Base-by-base conservation (phyloP, 2,329 filamentous ascomycete species). In the Nectriaceae sp. region DNA sequence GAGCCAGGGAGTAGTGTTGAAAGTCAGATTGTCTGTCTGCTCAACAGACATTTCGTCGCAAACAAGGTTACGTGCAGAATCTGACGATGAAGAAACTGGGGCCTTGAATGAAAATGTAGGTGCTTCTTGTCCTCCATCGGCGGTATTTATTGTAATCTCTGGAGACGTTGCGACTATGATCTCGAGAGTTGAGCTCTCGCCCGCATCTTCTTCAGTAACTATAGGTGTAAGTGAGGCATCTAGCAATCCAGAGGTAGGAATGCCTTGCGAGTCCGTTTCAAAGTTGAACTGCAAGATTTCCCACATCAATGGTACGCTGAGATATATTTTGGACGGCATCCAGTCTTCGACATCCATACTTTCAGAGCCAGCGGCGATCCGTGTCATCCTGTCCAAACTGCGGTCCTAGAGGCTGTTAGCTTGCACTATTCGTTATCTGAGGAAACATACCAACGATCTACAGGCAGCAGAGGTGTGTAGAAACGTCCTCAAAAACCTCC, bases 241-340 rank as follows among this genome's bases (percentile, higher is more conserved):
- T 2, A 78, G 64, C 3, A 79, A 61, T 3, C 73, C 70, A 3
- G 68, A 64, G 0, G 62, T 62, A 1, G 71, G 63, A 2, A 64
- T 61, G 11, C 71, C 68, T 5, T 66, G 66, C 1, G 67, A 60
- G 16, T 71, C 67, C 0, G 69, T 62, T 6, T 65, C 65, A 22
- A 66, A 76, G 55, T 73, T 76, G 56, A 78, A 73, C 45, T 77
- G 74, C 4, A 79, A 59, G 10, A 78, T 73, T 31, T 77, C 73
- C 76, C 76, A 79, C 76, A 79, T 78, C 4, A 79, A 56, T 2
- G 75, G 74, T 1, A 78, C 74, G 49, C 74, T 78, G 29, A 79
- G 74, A 53, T 78, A 74, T 40, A 79, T 78, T 40, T 75, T 75
- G 19, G 74, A 77, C 0, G 76, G 76, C 64, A 77, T 73, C 76